Conservation (phyloP, 2,329 filamentous ascomycete genomes). For the Colletotrichum tofieldiae region DNA sequence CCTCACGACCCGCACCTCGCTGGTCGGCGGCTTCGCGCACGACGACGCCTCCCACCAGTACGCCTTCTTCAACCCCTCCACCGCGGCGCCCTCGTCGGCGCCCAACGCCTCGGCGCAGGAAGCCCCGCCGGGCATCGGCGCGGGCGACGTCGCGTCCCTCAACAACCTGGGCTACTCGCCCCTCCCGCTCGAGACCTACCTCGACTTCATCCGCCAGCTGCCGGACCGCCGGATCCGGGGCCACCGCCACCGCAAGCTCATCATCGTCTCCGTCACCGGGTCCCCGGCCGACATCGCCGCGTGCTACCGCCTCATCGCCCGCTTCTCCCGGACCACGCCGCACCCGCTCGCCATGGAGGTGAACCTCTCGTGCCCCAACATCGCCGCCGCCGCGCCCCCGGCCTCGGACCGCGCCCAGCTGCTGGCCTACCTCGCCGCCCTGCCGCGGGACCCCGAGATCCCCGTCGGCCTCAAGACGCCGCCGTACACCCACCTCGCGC, state of each 20-base stretch:
- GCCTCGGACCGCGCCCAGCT: slow-evolving; percentile 74
- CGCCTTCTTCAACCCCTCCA: slow-evolving; percentile 72
- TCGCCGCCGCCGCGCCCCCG: slow-evolving; percentile 77
- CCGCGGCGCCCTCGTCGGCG: slow-evolving; percentile 45
- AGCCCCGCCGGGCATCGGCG: slow-evolving; percentile 29
- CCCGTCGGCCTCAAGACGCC: slow-evolving; percentile 80
- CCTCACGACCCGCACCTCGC: slow-evolving; percentile 81
- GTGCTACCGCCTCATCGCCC: slow-evolving; percentile 68
- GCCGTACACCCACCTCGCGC: slow-evolving; percentile 79
- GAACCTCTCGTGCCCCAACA: slow-evolving; percentile 86
- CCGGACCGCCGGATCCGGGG: slow-evolving; percentile 45
- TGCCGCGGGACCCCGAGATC: slow-evolving; percentile 57
- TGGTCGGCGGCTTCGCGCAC: slow-evolving; percentile 76
- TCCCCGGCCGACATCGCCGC: slow-evolving; percentile 68
- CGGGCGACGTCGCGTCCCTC: slow-evolving; percentile 62
- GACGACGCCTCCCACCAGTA: slow-evolving; percentile 74
- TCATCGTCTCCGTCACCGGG: slow-evolving; percentile 82
- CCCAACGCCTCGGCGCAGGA: slow-evolving; percentile 47
- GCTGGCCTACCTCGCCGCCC: slow-evolving; percentile 66
- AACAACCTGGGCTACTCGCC: slow-evolving; percentile 86
- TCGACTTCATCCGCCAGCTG: slow-evolving; percentile 69
- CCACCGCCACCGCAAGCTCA: slow-evolving; percentile 63
- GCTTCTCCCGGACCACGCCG: slow-evolving; percentile 54
- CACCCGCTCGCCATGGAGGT: slow-evolving; percentile 79
- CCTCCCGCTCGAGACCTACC: slow-evolving; percentile 70